phyloP scores from a whole-genome alignment of 1,284 basidiomycete species.

The Trametes polyzona region DNA sequence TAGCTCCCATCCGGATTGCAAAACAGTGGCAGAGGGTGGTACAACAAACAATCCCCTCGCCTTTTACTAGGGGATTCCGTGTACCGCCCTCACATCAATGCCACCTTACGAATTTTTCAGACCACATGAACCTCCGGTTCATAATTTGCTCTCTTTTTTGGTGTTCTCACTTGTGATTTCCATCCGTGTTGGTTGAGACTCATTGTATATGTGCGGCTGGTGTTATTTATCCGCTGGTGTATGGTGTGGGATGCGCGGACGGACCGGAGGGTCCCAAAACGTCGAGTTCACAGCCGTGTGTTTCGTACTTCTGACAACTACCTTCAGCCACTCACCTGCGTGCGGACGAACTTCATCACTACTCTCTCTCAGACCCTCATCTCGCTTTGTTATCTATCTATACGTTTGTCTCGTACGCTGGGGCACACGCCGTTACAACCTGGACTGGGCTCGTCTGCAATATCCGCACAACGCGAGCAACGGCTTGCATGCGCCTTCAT shows the following conservation, averaged over 20 bases:
- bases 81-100: slow-evolving; percentile 49
- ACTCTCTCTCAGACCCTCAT: not conserved
- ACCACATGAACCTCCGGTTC: slow-evolving; percentile 27
- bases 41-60: slow-evolving; percentile 66
- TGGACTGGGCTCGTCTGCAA: slow-evolving; percentile 5
- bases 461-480: slow-evolving; percentile 10
- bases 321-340: not conserved
- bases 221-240: too few species aligned
- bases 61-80: slow-evolving; percentile 73
- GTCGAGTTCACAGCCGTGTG: not conserved
- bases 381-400: slow-evolving; percentile 1
- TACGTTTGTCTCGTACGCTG: not conserved
- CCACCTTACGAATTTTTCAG: slow-evolving; percentile 60
- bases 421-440: slow-evolving; percentile 5
- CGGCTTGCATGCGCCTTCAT: slow-evolving; percentile 21
- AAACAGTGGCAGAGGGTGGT: slow-evolving; percentile 49
- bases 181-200: too few species aligned
- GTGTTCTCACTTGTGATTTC: too few species aligned
- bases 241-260: too few species aligned
- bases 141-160: slow-evolving; percentile 22
- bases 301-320: not conserved
- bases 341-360: not conserved
- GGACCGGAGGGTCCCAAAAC: not conserved
- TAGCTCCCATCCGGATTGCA: too few species aligned
- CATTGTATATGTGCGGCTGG: too few species aligned